Evolutionary conservation across 139 green algal genomes (phyloP), one percentile per base, ranked within the genome.

Genomic region (Chlamydomonas asymmetrica): DNA sequence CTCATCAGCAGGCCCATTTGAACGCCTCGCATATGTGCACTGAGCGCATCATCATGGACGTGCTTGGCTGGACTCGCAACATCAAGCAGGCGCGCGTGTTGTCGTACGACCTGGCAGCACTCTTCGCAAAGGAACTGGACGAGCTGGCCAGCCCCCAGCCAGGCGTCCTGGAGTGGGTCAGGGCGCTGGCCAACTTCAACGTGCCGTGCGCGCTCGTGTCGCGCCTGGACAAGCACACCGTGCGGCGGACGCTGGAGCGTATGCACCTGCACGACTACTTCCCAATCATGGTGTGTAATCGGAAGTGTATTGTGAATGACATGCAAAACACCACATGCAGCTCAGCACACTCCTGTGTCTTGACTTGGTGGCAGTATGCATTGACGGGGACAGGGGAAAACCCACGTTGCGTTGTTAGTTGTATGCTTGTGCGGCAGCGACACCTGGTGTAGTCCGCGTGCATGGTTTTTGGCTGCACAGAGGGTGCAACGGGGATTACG

Each of bases 161-260:
- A n/a, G 91, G 89, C 13, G 85, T 89, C 18, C 65, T 63, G 3
- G 85, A 92, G 41, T 95, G 92, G 91, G 80, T 96, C 66, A 66
- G 69, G 50, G 81, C 85, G n/a, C 85, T 95, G 59, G 56, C 49
- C 20, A 81, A 69, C 8, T 85, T 79, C 54, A 85, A 83, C 22
- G 85, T 96, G 39, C 92, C 91, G 10, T 92, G 84, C 63, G 91
- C 89, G 3, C 64, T 93, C 7, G 88, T 96, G 1, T 87, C 80
- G 9, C 52, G 71, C n/a, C 86, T 95, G 73, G 79, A 84, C 49
- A 71, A 81, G 7, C 27, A 39, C 23, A 78, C 73, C 27, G 70
- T 90, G 49, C 57, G 79, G 29, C 39, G 48, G 3, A 68, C 86
- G 20, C 73, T 96, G 57, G 81, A 88, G 10, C 76, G 79, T n/a